phyloP scores from a whole-genome alignment of 306 rosid genomes.

The Chamaecrista fasciculata region DNA sequence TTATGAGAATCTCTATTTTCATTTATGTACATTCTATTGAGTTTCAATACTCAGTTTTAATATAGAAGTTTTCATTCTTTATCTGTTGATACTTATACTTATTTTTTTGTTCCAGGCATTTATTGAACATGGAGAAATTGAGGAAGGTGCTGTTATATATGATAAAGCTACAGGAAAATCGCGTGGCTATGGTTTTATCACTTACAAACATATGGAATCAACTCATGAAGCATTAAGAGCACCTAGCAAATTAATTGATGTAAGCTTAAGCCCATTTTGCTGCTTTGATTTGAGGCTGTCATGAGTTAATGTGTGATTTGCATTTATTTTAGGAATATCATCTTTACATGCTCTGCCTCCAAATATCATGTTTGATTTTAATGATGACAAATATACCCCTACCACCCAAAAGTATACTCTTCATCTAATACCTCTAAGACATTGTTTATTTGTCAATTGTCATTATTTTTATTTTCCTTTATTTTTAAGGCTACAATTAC shows the following conservation, averaged over 20 bases:
- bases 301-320: constrained; percentile 18
- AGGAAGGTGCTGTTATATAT: constrained; percentile 73
- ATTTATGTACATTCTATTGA: constrained; percentile 5
- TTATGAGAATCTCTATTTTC: constrained; percentile 11
- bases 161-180: constrained; percentile 67
- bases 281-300: neutral
- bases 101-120: constrained; percentile 52
- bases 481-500: neutral
- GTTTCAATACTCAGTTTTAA: constrained; percentile 11
- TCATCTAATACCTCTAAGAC: neutral
- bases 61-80: constrained; percentile 9
- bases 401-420: neutral
- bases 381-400: neutral
- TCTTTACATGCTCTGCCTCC: constrained; percentile 11
- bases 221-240: constrained; percentile 68
- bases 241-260: constrained; percentile 80
- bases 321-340: neutral
- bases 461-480: neutral
- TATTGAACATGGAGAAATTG: constrained; percentile 75
- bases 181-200: constrained; percentile 81
- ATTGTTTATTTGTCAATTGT: neutral
- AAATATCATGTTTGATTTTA: neutral
- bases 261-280: constrained; percentile 33
- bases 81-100: constrained; percentile 9
- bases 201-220: constrained; percentile 72